A percentile compares a stretch with the other conserved stretches of the same genome.
Evolutionary conservation across 768 basidiomycete species (phyloP).

Genomic region (Rhodotorula diobovata): DNA sequence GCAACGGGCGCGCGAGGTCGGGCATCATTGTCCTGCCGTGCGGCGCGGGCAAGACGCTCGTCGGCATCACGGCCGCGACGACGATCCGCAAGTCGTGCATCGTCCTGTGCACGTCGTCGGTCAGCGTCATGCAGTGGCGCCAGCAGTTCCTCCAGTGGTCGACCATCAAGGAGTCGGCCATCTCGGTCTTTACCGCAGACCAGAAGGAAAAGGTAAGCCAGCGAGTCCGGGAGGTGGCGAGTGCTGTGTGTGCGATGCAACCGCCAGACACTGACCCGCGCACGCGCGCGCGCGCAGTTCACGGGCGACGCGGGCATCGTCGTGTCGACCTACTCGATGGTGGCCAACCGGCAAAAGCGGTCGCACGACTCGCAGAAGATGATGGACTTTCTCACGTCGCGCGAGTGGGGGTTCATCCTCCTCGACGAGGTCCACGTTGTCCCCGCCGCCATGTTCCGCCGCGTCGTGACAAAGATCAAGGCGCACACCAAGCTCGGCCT

Average conservation of each 20-base stretch:
- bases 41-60: conserved; percentile 96
- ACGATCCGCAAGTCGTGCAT: conserved; percentile 99
- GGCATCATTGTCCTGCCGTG: conserved; percentile 98
- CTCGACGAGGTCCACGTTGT: conserved; percentile 99
- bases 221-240: too few species aligned
- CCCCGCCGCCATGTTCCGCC: conserved; percentile 95
- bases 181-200: conserved; percentile 94
- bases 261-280: too few species aligned
- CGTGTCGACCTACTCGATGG: conserved; percentile 99
- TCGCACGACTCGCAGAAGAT: conserved; percentile 99
- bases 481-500: conserved; percentile 97
- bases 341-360: conserved; percentile 94
- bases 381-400: conserved; percentile 98
- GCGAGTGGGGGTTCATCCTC: conserved; percentile 98
- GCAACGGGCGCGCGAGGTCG: conserved; percentile 94
- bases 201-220: conserved; percentile 80
- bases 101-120: conserved; percentile 83
- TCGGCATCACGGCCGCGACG: conserved; percentile 98
- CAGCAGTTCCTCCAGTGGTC: conserved; percentile 99
- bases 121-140: conserved; percentile 92
- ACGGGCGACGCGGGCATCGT: conserved; percentile 96
- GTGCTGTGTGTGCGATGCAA: too few species aligned
- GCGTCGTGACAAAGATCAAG: conserved; percentile 96
- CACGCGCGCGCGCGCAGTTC: conserved; percentile 57
- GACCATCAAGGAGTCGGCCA: conserved; percentile 91